These are phyloP conservation scores for Erythrophleum fordii DNA, from an alignment of 306 rosid genomes.

Conservation along the genomic window DNA sequence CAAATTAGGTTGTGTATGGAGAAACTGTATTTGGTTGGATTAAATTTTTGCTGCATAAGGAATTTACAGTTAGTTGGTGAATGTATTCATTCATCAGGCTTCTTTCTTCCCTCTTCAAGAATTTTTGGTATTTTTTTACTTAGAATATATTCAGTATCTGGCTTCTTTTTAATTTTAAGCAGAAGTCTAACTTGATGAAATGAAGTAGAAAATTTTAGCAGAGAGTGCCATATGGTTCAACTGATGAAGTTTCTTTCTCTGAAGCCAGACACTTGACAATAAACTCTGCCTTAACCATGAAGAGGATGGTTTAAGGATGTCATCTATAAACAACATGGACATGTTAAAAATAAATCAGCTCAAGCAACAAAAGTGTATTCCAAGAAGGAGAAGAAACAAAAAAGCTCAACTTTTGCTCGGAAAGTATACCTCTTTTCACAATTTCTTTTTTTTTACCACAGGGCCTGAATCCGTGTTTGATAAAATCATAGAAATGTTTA, in stretches of 20 bases:
- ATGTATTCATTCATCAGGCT: background rate
- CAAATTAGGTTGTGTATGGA: background rate
- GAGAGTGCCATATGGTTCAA: slow-evolving; percentile 1
- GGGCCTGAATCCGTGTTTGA: slow-evolving; percentile 27
- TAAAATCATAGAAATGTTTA: slow-evolving; percentile 1
- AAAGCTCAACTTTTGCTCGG: slow-evolving; percentile 35
- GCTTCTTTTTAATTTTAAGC: background rate
- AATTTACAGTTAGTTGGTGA: background rate
- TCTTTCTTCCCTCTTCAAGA: background rate
- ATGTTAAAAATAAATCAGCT: background rate
- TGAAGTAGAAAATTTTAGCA: background rate
- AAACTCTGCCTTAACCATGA: background rate
- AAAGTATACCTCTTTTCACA: slow-evolving; percentile 7
- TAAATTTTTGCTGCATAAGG: background rate
- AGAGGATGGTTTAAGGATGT: slow-evolving; percentile 2
- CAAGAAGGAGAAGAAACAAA: slow-evolving; percentile 21
- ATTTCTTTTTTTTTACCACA: slow-evolving; percentile 33
- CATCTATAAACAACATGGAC: background rate
- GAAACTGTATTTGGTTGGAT: background rate
- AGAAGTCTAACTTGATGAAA: background rate
- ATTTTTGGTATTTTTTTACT: background rate
- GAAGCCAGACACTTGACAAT: background rate
- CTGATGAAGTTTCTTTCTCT: background rate
- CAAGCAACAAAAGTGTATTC: slow-evolving; percentile 24
- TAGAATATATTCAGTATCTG: background rate